Percentiles rank a stretch among this genome's conserved stretches.
Conservation (phyloP, 352 stramenopile genomes). For the Phytophthora sp. region DNA sequence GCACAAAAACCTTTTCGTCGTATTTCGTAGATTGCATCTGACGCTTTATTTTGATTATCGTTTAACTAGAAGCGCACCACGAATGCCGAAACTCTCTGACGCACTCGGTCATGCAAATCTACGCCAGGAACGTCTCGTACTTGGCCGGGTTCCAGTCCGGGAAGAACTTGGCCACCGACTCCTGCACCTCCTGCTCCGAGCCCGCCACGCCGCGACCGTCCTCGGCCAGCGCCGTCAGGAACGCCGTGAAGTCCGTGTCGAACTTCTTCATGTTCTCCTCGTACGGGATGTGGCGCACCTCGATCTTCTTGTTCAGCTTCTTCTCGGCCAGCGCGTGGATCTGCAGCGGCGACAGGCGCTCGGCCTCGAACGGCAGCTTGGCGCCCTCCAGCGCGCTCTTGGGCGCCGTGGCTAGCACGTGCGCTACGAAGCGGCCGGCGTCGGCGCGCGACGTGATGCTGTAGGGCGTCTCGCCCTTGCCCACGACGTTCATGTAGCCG, state of each 20-base stretch:
- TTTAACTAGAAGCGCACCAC: too few relatives aligned
- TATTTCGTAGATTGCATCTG: too few relatives aligned
- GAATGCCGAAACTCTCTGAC: too few relatives aligned
- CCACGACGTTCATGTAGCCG: conserved; percentile 26
- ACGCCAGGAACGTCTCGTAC: conserved; percentile 22
- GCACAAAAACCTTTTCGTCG: too few relatives aligned
- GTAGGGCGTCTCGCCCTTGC: conserved; percentile 20
- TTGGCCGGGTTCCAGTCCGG: conserved; percentile 21
- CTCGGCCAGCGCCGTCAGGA: conserved; percentile 24
- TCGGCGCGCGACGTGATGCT: neutral
- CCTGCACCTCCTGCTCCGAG: conserved; percentile 18
- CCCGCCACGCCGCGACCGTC: conserved; percentile 24
- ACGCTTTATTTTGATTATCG: too few relatives aligned
- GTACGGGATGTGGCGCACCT: conserved; percentile 19
- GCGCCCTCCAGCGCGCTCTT: conserved; percentile 20
- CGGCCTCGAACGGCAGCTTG: conserved; percentile 19
- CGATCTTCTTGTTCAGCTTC: conserved; percentile 35
- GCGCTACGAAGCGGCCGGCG: conserved; percentile 23
- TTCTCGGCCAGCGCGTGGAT: conserved; percentile 19
- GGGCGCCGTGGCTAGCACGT: conserved; percentile 13
- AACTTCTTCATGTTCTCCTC: conserved; percentile 33
- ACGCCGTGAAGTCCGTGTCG: conserved; percentile 26
- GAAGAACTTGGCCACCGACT: conserved; percentile 24
- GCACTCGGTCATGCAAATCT: too few relatives aligned
- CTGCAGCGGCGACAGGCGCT: conserved; percentile 26